Conservation (phyloP, 192 early-diverging fungal species). For the Phlyctochytrium planicorne region DNA sequence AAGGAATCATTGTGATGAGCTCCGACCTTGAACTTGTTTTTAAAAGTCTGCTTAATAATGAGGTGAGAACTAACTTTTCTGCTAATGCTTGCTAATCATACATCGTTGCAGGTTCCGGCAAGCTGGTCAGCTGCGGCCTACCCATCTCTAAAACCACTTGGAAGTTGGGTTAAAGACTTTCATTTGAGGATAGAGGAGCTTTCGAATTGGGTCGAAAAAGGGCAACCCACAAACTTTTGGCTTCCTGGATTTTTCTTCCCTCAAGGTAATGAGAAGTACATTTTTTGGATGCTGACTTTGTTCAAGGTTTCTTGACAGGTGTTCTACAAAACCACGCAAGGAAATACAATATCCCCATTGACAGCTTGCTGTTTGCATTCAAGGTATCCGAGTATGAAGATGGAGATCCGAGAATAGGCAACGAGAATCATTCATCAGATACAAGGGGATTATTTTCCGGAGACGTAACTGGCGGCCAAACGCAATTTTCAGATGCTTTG, state of each 20-base stretch:
- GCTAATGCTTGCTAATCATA: background rate
- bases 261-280: constrained; percentile 39
- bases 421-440: background rate
- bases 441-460: background rate
- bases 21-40: constrained; percentile 58
- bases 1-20: constrained; percentile 63
- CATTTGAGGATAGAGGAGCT: constrained; percentile 44
- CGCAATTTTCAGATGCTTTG: background rate
- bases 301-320: constrained; percentile 61
- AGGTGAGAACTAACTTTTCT: constrained; percentile 26
- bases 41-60: constrained; percentile 56
- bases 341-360: constrained; percentile 64
- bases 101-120: constrained; percentile 41
- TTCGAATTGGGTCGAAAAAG: constrained; percentile 46
- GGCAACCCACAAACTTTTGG: constrained; percentile 60
- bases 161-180: constrained; percentile 61
- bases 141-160: constrained; percentile 56
- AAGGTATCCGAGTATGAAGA: constrained; percentile 46
- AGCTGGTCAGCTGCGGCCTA: constrained; percentile 55
- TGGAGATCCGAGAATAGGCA: constrained; percentile 29
- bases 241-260: constrained; percentile 66
- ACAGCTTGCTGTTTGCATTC: constrained; percentile 53
- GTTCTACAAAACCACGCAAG: constrained; percentile 64
- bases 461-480: background rate
- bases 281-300: background rate